Conservation (phyloP, 106 monocot species). For the Amphibolis antarctica region DNA sequence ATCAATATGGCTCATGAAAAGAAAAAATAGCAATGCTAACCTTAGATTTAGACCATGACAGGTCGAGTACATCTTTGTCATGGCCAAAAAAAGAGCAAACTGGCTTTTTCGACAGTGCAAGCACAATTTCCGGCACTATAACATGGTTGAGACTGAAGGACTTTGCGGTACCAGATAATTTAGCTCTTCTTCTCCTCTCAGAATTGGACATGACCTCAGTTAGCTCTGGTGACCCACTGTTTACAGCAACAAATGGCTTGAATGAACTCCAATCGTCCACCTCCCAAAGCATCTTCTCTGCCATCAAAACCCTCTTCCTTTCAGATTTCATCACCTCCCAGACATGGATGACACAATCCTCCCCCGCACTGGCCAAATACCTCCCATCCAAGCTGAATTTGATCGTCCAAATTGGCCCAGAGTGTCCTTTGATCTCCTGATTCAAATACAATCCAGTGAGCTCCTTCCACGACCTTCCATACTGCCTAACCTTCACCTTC, state of each 20-base stretch:
- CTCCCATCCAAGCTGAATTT: constrained; percentile 51
- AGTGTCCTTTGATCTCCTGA: constrained; percentile 62
- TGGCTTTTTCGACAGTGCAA: constrained; percentile 57
- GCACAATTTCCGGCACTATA: constrained; percentile 46
- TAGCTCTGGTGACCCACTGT: constrained; percentile 36
- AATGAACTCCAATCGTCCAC: constrained; percentile 23
- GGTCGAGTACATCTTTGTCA: constrained; percentile 71
- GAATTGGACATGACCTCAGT: constrained; percentile 22
- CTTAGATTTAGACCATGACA: constrained; percentile 96
- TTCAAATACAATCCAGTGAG: constrained; percentile 46
- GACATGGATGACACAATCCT: constrained; percentile 59
- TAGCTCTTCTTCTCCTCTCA: constrained; percentile 52
- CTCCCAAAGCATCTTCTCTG: constrained; percentile 12
- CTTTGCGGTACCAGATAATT: constrained; percentile 31
- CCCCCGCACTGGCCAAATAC: constrained; percentile 49
- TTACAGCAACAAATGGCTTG: constrained; percentile 15
- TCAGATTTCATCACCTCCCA: constrained; percentile 44
- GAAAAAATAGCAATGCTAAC: constrained; percentile 14
- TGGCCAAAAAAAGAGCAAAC: constrained; percentile 69
- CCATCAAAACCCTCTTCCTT: constrained; percentile 23
- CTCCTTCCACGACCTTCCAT: constrained; percentile 44
- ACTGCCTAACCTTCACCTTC: constrained; percentile 53
- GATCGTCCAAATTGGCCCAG: constrained; percentile 62
- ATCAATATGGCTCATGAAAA: no score
- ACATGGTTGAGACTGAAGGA: constrained; percentile 56